Base-by-base conservation (phyloP, 2,329 filamentous ascomycete genomes). In the Endoconidiophora polonica region DNA sequence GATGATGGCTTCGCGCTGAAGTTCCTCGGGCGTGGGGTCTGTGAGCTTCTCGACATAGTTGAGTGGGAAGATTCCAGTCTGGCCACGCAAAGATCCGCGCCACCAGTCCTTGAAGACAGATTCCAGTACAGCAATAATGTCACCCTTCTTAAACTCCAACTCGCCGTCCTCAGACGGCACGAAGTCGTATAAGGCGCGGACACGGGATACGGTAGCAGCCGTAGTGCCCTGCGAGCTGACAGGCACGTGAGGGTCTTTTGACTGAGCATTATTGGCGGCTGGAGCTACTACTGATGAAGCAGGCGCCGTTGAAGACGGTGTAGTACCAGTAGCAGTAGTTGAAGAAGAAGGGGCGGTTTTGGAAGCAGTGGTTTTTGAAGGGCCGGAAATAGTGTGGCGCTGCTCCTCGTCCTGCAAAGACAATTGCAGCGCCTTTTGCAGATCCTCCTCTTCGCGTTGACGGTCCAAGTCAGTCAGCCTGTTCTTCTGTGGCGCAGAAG, bases 101-200 rank as follows among this genome's bases (percentile, higher is more conserved):
- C 91, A 98, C 91, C 91, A 98, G 65, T 98, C 91, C 66, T 96
- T 98, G 69, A 93, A 98, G 1, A 96, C 91, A 1, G 88, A 95
- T 65, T 96, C 91, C 39, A 98, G 72, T 14, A 98, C 91, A 1
- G 91, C 90, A 63, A 98, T 98, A 39, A 96, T 83, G 62, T 98
- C 91, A 24, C 91, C 90, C 67, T 94, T 94, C 58, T 88, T 83
- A 64, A 98, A 98, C 58, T 94, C 87, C 54, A 98, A 71, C 68
- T 98, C 91, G 44, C 90, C 91, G 0, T 87, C 79, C 63, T 98
- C 91, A 0, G 88, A 93, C 2, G 91, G 90, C 46, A 83, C 80
- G 64, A 98, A 98, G 64, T 98, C 91, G 62, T 86, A 98, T 43
- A 96, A 72, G 1, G 91, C 91, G 56, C 90, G 78, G 44, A 98